Evolutionary conservation across 2,329 filamentous ascomycete genomes (phyloP), one percentile per base, ranked within the genome.

Genomic region (Botryotinia narcissicola): DNA sequence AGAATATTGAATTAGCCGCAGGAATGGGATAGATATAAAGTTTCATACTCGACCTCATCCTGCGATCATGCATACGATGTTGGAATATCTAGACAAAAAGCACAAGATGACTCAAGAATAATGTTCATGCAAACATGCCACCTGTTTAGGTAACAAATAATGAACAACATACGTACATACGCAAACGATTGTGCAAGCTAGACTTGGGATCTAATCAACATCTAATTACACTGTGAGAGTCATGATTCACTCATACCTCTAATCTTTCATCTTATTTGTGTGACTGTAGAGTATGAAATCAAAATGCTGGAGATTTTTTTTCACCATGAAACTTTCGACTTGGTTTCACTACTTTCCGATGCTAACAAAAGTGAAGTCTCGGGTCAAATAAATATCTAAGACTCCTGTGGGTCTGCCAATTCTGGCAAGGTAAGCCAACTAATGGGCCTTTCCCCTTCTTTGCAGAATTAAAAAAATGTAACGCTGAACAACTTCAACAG

Each of bases 301-400:
- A 35, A 5, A 35, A 20, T 9, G 2, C 8, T 20, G 14, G n/a
- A 54, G 10, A 29, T 3, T 22, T 4, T 10, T 5, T 2, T 8
- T 10, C 1, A 1, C 18, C 1, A 10, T 22, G 10, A 18, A 4
- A 3, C 20, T 3, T 29, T n/a, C 46, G 0, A 12, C 4, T 51
- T 32, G 29, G 18, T 22, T 60, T 25, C 14, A n/a, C 14, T n/a
- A 29, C 54, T 29, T 18, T 35, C 8, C 25, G 22, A 22, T 35
- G 8, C 18, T 35, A 8, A 37, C 2, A 40, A 60, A 4, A 4
- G 7, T 4, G 4, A 20, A 20, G 32, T 22, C 32, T 20, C 10
- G 4, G 2, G 6, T 6, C 9, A 12, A 60, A 20, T 8, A 12
- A 12, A 18, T 60, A 18, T 22, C 18, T 60, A 0, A 60, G 10